Evolutionary conservation across 345 rosid species (phyloP).

Genomic region (Gossypium turneri): DNA sequence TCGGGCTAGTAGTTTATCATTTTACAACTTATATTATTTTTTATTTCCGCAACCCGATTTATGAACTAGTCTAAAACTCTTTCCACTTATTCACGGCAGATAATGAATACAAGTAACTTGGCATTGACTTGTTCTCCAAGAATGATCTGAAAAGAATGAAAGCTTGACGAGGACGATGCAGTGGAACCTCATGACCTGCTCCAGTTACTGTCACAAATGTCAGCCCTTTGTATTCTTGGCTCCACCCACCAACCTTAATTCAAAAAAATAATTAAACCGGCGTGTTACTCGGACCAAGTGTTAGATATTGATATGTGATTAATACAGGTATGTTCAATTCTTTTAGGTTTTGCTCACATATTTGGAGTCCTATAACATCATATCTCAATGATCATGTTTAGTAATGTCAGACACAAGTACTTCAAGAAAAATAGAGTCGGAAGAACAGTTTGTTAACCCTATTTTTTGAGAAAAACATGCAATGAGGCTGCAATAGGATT

Average conservation of each 20-base stretch:
- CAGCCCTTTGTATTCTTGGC: constrained; percentile 86
- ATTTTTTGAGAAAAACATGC: background rate
- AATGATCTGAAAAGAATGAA: constrained; percentile 82
- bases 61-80: constrained; percentile 19
- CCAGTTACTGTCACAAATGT: constrained; percentile 77
- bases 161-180: constrained; percentile 80
- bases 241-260: constrained; percentile 89
- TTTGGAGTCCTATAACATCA: too few species aligned
- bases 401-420: too few species aligned
- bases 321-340: too few species aligned
- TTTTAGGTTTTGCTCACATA: too few species aligned
- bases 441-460: background rate
- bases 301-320: too few species aligned
- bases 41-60: background rate
- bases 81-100: constrained; percentile 7
- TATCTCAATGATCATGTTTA: too few species aligned
- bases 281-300: too few species aligned
- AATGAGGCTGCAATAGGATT: background rate
- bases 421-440: too few species aligned
- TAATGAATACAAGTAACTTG: constrained; percentile 23
- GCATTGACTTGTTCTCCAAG: constrained; percentile 73
- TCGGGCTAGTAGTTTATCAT: background rate
- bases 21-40: background rate
- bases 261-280: background rate
- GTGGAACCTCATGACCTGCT: constrained; percentile 95